phyloP scores from a whole-genome alignment of 495 filamentous ascomycete species.

The Penicillium arizonense region DNA sequence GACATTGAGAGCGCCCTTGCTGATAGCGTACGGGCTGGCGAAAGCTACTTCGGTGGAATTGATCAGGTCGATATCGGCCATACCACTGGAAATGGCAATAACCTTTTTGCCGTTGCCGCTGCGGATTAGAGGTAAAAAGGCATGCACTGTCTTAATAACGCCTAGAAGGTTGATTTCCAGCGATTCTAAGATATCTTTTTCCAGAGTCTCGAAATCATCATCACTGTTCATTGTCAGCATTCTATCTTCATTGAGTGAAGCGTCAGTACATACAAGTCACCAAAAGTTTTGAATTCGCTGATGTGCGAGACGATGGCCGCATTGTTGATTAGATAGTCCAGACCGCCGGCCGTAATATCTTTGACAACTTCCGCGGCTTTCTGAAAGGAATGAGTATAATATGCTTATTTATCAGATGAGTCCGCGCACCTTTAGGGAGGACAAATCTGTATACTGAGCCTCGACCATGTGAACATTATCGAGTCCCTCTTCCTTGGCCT shows the following conservation, averaged over 20 bases:
- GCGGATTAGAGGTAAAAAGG: slow-evolving; percentile 52
- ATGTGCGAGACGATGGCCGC: slow-evolving; percentile 21
- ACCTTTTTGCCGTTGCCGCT: slow-evolving; percentile 54
- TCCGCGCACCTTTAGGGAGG: slow-evolving; percentile 23
- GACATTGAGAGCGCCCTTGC: slow-evolving; percentile 47
- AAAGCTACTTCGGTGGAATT: slow-evolving; percentile 26
- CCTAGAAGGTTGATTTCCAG: slow-evolving; percentile 46
- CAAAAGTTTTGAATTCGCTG: slow-evolving; percentile 22
- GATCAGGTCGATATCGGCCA: slow-evolving; percentile 46
- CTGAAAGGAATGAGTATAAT: too few relatives aligned
- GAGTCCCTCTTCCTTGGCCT: slow-evolving; percentile 12
- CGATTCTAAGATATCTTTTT: slow-evolving; percentile 17
- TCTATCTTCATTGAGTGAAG: background rate
- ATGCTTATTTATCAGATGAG: too few relatives aligned
- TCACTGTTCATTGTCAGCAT: slow-evolving; percentile 14
- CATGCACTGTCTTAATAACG: slow-evolving; percentile 49
- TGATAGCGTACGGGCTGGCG: slow-evolving; percentile 30
- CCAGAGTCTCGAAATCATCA: slow-evolving; percentile 24
- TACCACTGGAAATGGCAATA: slow-evolving; percentile 49
- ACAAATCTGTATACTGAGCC: slow-evolving; percentile 40
- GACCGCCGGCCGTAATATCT: slow-evolving; percentile 23
- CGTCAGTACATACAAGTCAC: slow-evolving; percentile 26
- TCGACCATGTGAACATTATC: slow-evolving; percentile 47
- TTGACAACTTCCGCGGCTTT: slow-evolving; percentile 10
- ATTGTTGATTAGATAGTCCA: slow-evolving; percentile 18